Evolutionary conservation across 2,329 filamentous ascomycete genomes (phyloP), one percentile per base, ranked within the genome.

Genomic region (Mycosphaerella sp.): DNA sequence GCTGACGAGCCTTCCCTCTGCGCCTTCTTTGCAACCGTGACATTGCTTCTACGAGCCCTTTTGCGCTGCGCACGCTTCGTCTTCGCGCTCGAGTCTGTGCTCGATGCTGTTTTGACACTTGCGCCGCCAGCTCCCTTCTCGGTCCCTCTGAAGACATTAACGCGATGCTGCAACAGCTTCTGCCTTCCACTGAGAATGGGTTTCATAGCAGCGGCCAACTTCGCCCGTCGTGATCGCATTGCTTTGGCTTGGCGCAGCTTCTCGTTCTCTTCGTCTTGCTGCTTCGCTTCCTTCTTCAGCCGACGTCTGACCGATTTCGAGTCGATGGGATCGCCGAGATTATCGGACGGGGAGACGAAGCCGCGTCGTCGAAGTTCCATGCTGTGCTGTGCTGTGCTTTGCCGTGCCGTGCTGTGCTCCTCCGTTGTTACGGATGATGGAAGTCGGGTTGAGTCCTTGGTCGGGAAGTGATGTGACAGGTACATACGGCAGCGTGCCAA

Each of bases 61-160:
- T 36, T 36, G n/a, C 17, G 30, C 34, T 16, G 30, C 6, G 34
- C 25, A 13, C 2, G 18, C 43, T 45, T 45, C 18, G 16, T 21
- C 18, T 45, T 21, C 13, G 5, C 13, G 8, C 1, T 6, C 4
- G 17, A 14, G 13, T 17, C 42, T 18, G 7, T n/a, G n/a, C n/a
- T n/a, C n/a, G n/a, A n/a, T n/a, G 36, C 43, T 18, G n/a, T 37
- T 32, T 46, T 46, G 12, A 46, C 34, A 13, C 44, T 46, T 32
- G 44, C 34, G 4, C 44, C 34, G 1, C 44, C 44, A 7, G 27
- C 34, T 1, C 44, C 44, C 44, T 14, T 28, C 34, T 39, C 18
- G 17, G 13, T 28, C 6, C 44, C 44, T 7, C 9, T 27, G 4
- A 39, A 32, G 18, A 46, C 12, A 4, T 46, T 39, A 17, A 36